Base-by-base conservation (phyloP, 768 basidiomycete species). In the Lepiota venenata region DNA sequence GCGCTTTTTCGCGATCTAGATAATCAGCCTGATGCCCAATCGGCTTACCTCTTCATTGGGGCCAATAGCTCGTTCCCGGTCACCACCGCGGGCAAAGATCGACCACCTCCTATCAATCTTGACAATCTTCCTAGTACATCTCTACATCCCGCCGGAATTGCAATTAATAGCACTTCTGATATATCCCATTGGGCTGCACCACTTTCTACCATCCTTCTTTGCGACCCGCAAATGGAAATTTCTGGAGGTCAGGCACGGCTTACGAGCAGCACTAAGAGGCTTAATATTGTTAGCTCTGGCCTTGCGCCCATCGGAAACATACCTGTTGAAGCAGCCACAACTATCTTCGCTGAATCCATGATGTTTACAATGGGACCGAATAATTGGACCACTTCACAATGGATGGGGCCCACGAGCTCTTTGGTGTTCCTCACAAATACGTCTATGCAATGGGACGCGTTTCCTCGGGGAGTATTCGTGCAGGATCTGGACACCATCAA, bases 241-340 rank as follows among this genome's bases (percentile, higher is more conserved):
- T 51, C 40, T 9, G 50, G 40, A n/a, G 50, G 50, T 16, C 50
- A 10, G 14, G 50, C n/a, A 18, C 50, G 21, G 41, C 41, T 51
- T 16, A 16, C 50, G 2, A 22, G 16, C 6, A 42, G 18, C 16
- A 51, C 41, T 11, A 7, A n/a, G 11, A 29, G 27, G 4, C 16
- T 51, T 18, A 8, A 29, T 29, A 29, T 29, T 29, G 27, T 29
- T 29, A 29, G 27, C 27, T 29, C 27, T 3, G 27, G 27, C 27
- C 27, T 29, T 29, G 4, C 3, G 27, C 15, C 25, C 1, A 14
- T 51, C 22, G 40, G 50, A 15, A 51, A 51, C 22, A 51, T 51
- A 18, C 50, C 50, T 2, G 3, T 16, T 11, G 16, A 43, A 2
- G 50, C 39, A 7, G 16, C 35, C 15, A 43, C 21, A 6, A 51